These are phyloP conservation scores for Solanum aculeatissimum DNA, from an alignment of 305 asterid species.

Conservation along the genomic window DNA sequence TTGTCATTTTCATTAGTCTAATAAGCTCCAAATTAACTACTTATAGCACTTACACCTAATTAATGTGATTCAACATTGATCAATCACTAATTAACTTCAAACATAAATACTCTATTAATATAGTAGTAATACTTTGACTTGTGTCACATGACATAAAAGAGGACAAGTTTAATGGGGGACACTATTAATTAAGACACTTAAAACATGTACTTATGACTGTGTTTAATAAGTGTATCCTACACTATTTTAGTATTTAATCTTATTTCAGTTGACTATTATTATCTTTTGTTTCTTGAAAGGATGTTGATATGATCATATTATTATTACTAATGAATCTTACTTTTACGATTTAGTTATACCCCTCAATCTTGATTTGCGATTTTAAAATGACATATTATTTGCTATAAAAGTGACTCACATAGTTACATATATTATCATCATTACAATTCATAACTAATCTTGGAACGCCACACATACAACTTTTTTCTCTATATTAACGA, in stretches of 20 bases:
- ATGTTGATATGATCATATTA: not conserved
- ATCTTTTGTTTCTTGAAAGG: not conserved
- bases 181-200: not conserved
- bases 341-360: too few relatives aligned
- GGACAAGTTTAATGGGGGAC: not conserved
- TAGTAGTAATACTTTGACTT: not conserved
- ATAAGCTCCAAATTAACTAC: not conserved
- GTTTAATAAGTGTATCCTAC: not conserved
- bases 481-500: not conserved
- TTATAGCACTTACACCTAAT: not conserved
- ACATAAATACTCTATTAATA: not conserved
- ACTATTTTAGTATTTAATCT: not conserved
- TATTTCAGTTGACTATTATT: too few relatives aligned
- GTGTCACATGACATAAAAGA: not conserved
- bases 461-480: too few relatives aligned
- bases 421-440: too few relatives aligned
- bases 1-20: not conserved
- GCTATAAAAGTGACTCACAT: too few relatives aligned
- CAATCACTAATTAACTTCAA: not conserved
- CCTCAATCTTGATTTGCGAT: too few relatives aligned
- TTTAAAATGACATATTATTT: too few relatives aligned
- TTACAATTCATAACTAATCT: too few relatives aligned
- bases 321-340: too few relatives aligned
- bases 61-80: not conserved
- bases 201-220: not conserved